Base-by-base conservation (phyloP, 139 green algal genomes). In the Micractinium sp. region DNA sequence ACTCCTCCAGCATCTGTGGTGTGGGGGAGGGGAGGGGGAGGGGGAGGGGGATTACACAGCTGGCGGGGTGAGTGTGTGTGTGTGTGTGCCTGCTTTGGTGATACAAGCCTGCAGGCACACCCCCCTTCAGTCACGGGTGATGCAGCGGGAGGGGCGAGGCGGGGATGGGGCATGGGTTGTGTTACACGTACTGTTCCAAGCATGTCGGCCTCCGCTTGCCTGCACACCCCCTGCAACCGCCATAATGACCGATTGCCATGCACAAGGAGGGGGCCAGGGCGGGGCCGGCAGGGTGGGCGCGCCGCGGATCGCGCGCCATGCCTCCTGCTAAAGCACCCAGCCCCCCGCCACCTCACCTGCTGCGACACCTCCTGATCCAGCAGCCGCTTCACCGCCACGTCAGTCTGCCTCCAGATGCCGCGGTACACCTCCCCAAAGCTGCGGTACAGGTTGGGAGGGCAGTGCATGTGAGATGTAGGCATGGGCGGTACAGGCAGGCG, bases 311-410 rank as follows among this genome's bases (percentile, higher is more conserved):
- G n/a, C n/a, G n/a, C n/a, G n/a, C n/a, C n/a, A n/a, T n/a, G n/a
- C n/a, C n/a, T n/a, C n/a, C n/a, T n/a, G n/a, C n/a, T n/a, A n/a
- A n/a, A n/a, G n/a, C n/a, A n/a, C n/a, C n/a, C n/a, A n/a, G n/a
- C n/a, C n/a, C n/a, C n/a, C n/a, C n/a, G n/a, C n/a, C 27, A 53
- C 33, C 86, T 60, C 71, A 94, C 85, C 85, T 94, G 86, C 0
- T 81, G 83, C 0, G 87, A 92, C 16, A 97, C 83, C 67, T 96
- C 94, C 90, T 97, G 94, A 81, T 98, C 95, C 35, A 98, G 89
- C 33, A 98, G 92, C 35, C 92, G 91, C 94, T 99, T 99, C 74
- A 99, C 95, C 1, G 97, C 97, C 33, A 99, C 97, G 76, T 98
- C 95, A 0, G 97, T 98, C 73, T 96, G 86, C n/a, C 94, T 92